Conservation (phyloP, 148 eudicot species). For the Spergularia marina region DNA sequence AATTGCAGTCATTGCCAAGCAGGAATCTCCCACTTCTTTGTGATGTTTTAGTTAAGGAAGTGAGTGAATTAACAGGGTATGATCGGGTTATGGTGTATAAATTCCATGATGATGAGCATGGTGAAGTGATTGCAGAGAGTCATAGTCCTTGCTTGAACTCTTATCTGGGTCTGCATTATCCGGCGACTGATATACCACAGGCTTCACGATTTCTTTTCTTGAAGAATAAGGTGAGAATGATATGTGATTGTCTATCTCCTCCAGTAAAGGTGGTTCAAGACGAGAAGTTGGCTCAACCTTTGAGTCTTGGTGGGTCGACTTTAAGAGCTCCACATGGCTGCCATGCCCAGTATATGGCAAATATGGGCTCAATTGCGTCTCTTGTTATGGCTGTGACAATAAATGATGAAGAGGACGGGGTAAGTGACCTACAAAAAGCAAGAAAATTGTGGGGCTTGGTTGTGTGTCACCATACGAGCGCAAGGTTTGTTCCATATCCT, state of each 20-base stretch:
- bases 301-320: constrained; percentile 74
- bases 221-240: constrained; percentile 84
- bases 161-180: constrained; percentile 87
- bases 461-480: constrained; percentile 74
- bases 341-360: constrained; percentile 81
- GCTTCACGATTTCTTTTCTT: constrained; percentile 84
- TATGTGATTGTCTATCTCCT: constrained; percentile 69
- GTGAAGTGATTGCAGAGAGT: constrained; percentile 76
- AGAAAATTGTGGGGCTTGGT: constrained; percentile 87
- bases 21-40: constrained; percentile 60
- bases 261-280: constrained; percentile 72
- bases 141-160: constrained; percentile 55
- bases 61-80: constrained; percentile 71
- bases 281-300: constrained; percentile 49
- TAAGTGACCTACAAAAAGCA: constrained; percentile 42
- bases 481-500: constrained; percentile 68
- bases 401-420: constrained; percentile 60
- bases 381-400: constrained; percentile 72
- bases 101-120: constrained; percentile 91
- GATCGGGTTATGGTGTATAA: constrained; percentile 89
- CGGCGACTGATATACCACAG: constrained; percentile 88
- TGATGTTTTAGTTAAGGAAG: constrained; percentile 66
- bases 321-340: constrained; percentile 87
- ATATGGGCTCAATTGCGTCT: constrained; percentile 84
- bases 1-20: constrained; percentile 60